Base-by-base conservation (phyloP, 306 rosid genomes). In the Alnus glutinosa region DNA sequence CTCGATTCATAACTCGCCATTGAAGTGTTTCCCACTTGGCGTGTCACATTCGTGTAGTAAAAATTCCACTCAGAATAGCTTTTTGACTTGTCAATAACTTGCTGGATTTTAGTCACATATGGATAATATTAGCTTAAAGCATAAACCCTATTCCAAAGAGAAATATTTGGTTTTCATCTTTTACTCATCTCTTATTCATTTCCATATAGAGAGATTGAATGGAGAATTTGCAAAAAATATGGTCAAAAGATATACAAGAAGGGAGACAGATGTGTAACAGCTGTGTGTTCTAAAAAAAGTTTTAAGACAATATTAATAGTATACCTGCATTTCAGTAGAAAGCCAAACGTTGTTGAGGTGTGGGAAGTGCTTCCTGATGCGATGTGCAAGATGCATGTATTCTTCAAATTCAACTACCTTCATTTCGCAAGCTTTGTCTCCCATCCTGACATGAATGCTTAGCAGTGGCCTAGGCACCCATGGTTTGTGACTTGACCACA, bases 371-470 rank as follows among this genome's bases (percentile, higher is more conserved):
- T 57, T 89, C 81, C 92, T 85, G 44, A 93, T 83, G 64, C 90
- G 84, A 39, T 75, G 68, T 18, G 94, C 98, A 62, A 92, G 92
- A 73, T 75, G 80, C 92, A 91, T 90, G 91, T 95, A 95, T 13
- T 78, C 86, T 85, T 90, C 89, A 77, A 93, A 93, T 39, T 86
- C 96, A 75, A 87, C 92, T 3, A 93, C 84, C 85, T 83, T 91
- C 99, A 95, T 91, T 90, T 95, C 99, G 18, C 90, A 86, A 62
- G 97, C 97, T 82, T 93, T 91, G 82, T 94, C 98, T 80, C 96
- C 97, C 96, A 89, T 92, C 82, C 98, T 90, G 37, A 94, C 96
- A 77, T 94, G 98, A 90, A 94, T 82, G 85, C 96, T 94, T 54
- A 92, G 86, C 52, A 91, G 83, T 44, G 97, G 98, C 88, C 92